A percentile compares a stretch with the other conserved stretches of the same genome.
phyloP scores from a whole-genome alignment of 1,139 yeast species.

The Spathaspora sp. region DNA sequence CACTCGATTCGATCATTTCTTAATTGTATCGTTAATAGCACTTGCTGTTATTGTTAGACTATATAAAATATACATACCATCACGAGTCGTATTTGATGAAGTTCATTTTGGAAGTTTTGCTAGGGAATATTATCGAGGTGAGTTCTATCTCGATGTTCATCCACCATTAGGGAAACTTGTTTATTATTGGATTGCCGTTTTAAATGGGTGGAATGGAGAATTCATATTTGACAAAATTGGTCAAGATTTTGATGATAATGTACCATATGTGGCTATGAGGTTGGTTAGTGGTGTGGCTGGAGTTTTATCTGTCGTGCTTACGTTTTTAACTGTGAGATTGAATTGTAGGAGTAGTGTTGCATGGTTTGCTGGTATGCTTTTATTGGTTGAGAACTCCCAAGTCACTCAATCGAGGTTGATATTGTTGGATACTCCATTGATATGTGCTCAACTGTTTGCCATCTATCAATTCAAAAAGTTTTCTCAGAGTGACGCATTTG shows the following conservation, averaged over 20 bases:
- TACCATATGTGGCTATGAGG: conserved; percentile 39
- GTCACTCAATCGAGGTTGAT: conserved; percentile 51
- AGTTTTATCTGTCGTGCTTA: conserved; percentile 39
- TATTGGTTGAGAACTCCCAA: conserved; percentile 55
- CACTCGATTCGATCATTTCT: conserved; percentile 21
- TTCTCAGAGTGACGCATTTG: conserved; percentile 28
- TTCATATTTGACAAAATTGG: conserved; percentile 35
- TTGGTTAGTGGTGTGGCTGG: conserved; percentile 40
- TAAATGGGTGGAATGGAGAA: conserved; percentile 47
- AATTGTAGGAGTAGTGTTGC: conserved; percentile 44
- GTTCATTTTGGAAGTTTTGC: conserved; percentile 52
- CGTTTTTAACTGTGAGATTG: conserved; percentile 50
- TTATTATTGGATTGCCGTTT: conserved; percentile 41
- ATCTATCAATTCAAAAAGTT: conserved; percentile 45
- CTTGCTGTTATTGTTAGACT: conserved; percentile 40
- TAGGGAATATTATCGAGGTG: conserved; percentile 55
- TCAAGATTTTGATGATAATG: conserved; percentile 26
- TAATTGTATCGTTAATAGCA: conserved; percentile 21
- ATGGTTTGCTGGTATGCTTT: conserved; percentile 41
- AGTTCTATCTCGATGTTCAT: conserved; percentile 57
- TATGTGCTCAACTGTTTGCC: conserved; percentile 45
- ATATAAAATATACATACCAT: conserved; percentile 61
- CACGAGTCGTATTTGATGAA: conserved; percentile 91
- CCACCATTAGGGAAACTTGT: conserved; percentile 62
- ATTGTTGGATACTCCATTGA: conserved; percentile 50